Evolutionary conservation across 2,329 filamentous ascomycete species (phyloP).

Genomic region (Aaosphaeria pasadenensis): DNA sequence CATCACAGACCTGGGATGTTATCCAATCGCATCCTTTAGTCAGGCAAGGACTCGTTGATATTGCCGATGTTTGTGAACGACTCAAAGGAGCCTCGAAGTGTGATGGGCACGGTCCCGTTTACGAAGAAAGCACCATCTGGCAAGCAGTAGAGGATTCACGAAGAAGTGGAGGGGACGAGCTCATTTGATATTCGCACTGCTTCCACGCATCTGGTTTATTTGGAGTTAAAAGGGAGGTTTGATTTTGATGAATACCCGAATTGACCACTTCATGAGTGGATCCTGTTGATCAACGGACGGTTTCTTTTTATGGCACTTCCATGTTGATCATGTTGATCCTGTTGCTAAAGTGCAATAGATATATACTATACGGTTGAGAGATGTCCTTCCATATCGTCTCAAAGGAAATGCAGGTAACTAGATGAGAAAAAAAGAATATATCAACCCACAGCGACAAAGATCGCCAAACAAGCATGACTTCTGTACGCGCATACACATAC

Average conservation of each 20-base stretch:
- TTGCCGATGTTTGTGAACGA: slow-evolving; percentile 74
- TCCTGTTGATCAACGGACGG: no score
- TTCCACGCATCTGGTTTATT: neutral
- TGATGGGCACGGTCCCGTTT: slow-evolving; percentile 83
- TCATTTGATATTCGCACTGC: slow-evolving; percentile 49
- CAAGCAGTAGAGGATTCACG: slow-evolving; percentile 76
- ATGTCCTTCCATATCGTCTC: no score
- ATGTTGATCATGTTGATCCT: no score
- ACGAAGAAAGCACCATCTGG: slow-evolving; percentile 71
- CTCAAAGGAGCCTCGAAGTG: slow-evolving; percentile 74
- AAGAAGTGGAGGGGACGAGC: slow-evolving; percentile 72
- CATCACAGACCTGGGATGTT: slow-evolving; percentile 73
- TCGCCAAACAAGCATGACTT: no score
- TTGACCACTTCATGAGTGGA: no score
- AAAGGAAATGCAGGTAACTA: no score
- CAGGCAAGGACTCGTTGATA: slow-evolving; percentile 73
- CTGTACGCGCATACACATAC: no score
- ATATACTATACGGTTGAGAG: no score
- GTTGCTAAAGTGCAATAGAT: no score
- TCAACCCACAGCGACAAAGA: no score
- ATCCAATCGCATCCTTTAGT: slow-evolving; percentile 80
- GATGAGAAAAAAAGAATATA: no score
- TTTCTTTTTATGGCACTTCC: no score
- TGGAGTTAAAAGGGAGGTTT: neutral
- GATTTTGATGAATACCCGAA: neutral